Conservation (phyloP, 2,329 filamentous ascomycete species). For the Colletotrichum sp. region DNA sequence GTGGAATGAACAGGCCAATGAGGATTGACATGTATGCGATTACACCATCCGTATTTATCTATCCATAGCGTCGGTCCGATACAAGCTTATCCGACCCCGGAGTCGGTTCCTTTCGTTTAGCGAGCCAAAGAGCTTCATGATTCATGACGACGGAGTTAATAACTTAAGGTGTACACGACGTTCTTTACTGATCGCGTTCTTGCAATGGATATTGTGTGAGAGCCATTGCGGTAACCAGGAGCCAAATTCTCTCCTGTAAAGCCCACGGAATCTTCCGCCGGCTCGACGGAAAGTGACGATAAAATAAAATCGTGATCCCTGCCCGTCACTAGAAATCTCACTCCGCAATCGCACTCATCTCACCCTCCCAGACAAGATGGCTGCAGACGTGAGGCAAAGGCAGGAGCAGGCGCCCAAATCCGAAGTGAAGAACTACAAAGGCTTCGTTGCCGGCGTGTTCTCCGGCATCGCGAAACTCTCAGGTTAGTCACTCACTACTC, state of each 20-base stretch:
- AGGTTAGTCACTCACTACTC: slow-evolving; percentile 43
- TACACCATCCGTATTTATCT: slow-evolving; percentile 1
- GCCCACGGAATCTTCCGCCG: neutral
- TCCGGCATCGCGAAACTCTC: slow-evolving; percentile 90
- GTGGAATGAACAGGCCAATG: neutral
- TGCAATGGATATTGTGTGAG: slow-evolving; percentile 12
- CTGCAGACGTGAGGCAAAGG: slow-evolving; percentile 29
- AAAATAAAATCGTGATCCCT: neutral
- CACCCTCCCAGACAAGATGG: slow-evolving; percentile 9
- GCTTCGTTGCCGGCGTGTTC: slow-evolving; percentile 97
- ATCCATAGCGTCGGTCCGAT: neutral
- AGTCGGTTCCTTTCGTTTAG: slow-evolving; percentile 18
- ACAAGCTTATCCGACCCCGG: slow-evolving; percentile 10
- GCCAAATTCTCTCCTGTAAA: neutral
- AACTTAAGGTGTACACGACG: neutral
- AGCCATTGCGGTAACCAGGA: neutral
- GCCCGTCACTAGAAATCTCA: neutral
- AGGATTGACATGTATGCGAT: neutral
- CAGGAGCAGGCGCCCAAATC: slow-evolving; percentile 36
- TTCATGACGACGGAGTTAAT: slow-evolving; percentile 11
- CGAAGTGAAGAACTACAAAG: slow-evolving; percentile 74
- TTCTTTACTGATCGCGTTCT: neutral
- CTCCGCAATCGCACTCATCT: neutral
- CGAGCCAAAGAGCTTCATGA: slow-evolving; percentile 18
- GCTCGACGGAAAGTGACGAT: neutral